Conservation (phyloP, 805 yeast species). For the Candida ficus region DNA sequence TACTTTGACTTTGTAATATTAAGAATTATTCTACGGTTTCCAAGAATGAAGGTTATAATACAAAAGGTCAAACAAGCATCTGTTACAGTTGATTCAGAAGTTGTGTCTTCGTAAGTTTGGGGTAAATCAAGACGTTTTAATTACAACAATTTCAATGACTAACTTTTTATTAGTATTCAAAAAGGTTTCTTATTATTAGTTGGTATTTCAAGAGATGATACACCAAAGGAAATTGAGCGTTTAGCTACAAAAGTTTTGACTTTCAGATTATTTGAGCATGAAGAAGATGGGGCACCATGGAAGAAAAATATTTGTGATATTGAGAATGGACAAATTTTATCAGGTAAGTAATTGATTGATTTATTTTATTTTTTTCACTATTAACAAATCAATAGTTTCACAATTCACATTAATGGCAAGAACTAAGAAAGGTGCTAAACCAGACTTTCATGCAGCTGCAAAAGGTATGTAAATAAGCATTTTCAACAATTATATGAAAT, state of each 20-base stretch:
- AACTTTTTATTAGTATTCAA: slow-evolving; percentile 37
- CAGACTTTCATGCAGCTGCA: slow-evolving; percentile 91
- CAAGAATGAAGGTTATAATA: slow-evolving; percentile 87
- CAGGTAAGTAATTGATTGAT: slow-evolving; percentile 32
- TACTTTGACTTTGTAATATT: too few species aligned
- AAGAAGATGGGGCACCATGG: slow-evolving; percentile 72
- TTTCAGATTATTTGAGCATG: slow-evolving; percentile 70
- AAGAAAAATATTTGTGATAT: slow-evolving; percentile 56
- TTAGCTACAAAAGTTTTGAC: slow-evolving; percentile 61
- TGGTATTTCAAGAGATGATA: slow-evolving; percentile 78
- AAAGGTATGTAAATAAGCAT: slow-evolving; percentile 57
- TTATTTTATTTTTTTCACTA: slow-evolving; percentile 66
- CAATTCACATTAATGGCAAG: slow-evolving; percentile 89
- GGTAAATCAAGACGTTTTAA: too few species aligned
- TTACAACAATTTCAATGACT: background rate
- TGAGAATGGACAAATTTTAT: slow-evolving; percentile 70
- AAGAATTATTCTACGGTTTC: too few species aligned
- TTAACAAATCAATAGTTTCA: slow-evolving; percentile 43
- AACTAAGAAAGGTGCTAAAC: slow-evolving; percentile 87
- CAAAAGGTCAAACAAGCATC: slow-evolving; percentile 88
- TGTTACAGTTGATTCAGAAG: slow-evolving; percentile 69
- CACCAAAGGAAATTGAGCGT: slow-evolving; percentile 64
- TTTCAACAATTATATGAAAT: slow-evolving; percentile 7
- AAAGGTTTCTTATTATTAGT: slow-evolving; percentile 77
- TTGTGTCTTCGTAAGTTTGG: slow-evolving; percentile 57